Base-by-base conservation (phyloP, 148 eudicot species). In the Drosera capensis region DNA sequence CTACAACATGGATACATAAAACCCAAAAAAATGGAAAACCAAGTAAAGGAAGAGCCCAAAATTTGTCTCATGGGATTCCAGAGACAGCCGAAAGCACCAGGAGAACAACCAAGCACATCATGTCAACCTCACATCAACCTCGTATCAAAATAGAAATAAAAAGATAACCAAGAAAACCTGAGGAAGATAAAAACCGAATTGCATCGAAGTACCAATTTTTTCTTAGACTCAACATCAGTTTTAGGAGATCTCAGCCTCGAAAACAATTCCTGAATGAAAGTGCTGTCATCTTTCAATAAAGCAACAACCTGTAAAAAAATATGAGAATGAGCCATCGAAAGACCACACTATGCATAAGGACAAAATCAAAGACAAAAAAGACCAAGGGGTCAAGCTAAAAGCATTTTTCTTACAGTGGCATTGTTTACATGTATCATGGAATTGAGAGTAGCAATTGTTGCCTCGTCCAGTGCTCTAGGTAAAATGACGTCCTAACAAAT, bases 351-450 rank as follows among this genome's bases (percentile, higher is more conserved):
- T 49, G 21, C 57, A 16, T 21, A 35, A 49, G 15, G 40, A 7
- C 24, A 59, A 24, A 28, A 52, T 13, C 34, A 35, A 42, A 21
- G 6, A 2, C 18, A 36, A 40, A 43, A 25, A 41, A 13, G 8
- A 14, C 21, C 19, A 17, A 16, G 29, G 15, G 6, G 26, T 23
- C 9, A 25, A 23, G 31, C 13, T 25, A 3, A 22, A 24, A 14
- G 1, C n/a, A 20, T 49, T 20, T 19, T 16, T 53, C 97, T 71
- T 76, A 90, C 97, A 59, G 64, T 54, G 30, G 85, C 95, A 73
- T 90, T 84, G 55, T 90, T 90, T 44, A 88, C 77, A 72, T 78
- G 99, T 48, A 84, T 72, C 31, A 84, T 80, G 20, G 95, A 75
- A 60, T 64, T 90, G 54, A 90, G 67, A 63, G 68, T 84, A 28